Base-by-base conservation (phyloP, 1,284 basidiomycete genomes). In the Veloboletus limbatus region DNA sequence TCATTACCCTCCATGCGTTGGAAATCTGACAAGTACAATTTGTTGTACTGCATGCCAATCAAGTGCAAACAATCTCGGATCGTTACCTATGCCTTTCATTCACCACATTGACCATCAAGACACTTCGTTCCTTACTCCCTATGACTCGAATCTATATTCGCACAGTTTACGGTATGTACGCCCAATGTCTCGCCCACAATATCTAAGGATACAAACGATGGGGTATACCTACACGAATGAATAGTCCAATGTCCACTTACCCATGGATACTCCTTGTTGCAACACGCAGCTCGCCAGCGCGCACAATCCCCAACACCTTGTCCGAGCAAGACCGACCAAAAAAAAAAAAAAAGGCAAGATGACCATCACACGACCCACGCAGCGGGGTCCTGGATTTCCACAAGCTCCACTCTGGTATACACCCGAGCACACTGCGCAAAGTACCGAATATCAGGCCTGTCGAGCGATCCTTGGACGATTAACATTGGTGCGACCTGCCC, bases 351-450 rank as follows among this genome's bases (percentile, higher is more conserved):
- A 18, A 2, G 9, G 6, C 14, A 10, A 40, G 20, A 22, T 3
- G n/a, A 22, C 22, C 6, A 26, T 40, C 34, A 57, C 10, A 35
- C 11, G 14, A 20, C 11, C 3, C 24, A 8, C 16, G 25, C 13
- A 32, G 7, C 10, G 2, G 45, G 11, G 3, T 3, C 9, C 20
- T 42, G 44, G 8, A 8, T 21, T 4, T 38, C 43, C 3, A 63
- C 26, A 7, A 60, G 36, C 16, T 63, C 62, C 6, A 60, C 54
- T 13, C 45, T 43, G 1, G 51, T 52, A 33, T 47, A 54, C 14
- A 22, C 21, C 26, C 39, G 39, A 8, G 51, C 51, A 30, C 34
- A 48, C 14, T 49, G 51, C 4, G 45, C 49, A 40, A 65, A 59
- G n/a, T 14, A 30, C 7, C 32, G 49, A 25, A 59, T 43, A 8